Evolutionary conservation across 495 filamentous ascomycete genomes (phyloP).

Genomic region (Staphylotrichum tortipilum): DNA sequence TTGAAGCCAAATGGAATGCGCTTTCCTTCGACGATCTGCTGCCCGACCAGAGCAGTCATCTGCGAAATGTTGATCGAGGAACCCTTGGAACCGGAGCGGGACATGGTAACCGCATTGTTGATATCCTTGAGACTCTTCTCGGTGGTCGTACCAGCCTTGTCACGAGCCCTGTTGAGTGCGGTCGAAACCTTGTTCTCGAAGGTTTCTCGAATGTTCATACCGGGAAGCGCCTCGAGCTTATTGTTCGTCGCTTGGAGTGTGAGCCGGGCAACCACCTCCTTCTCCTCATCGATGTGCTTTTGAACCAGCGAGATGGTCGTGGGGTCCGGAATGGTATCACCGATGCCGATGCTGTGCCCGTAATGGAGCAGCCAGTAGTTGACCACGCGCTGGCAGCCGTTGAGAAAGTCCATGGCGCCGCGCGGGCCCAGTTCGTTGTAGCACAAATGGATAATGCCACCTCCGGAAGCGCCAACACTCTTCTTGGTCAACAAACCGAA

Average conservation of each 20-base stretch:
- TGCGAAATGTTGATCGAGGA: constrained; percentile 98
- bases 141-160: constrained; percentile 85
- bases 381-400: constrained; percentile 83
- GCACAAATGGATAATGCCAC: constrained; percentile 89
- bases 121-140: constrained; percentile 85
- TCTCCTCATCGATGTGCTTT: constrained; percentile 65
- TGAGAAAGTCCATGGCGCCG: constrained; percentile 90
- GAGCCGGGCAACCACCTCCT: constrained; percentile 65
- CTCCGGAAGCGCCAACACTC: constrained; percentile 76
- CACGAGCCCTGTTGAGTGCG: constrained; percentile 89
- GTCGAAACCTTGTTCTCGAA: constrained; percentile 94
- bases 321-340: constrained; percentile 90
- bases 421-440: constrained; percentile 85
- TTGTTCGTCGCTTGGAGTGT: constrained; percentile 75
- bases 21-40: constrained; percentile 96
- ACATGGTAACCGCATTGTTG: constrained; percentile 96
- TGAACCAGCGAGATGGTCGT: constrained; percentile 75
- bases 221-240: constrained; percentile 75
- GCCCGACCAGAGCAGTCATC: constrained; percentile 95
- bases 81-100: constrained; percentile 90
- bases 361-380: constrained; percentile 98
- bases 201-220: constrained; percentile 96
- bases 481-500: constrained; percentile 89
- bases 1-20: constrained; percentile 99
- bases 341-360: constrained; percentile 96